phyloP scores from a whole-genome alignment of 495 filamentous ascomycete genomes.

The Penicillium alfredii region DNA sequence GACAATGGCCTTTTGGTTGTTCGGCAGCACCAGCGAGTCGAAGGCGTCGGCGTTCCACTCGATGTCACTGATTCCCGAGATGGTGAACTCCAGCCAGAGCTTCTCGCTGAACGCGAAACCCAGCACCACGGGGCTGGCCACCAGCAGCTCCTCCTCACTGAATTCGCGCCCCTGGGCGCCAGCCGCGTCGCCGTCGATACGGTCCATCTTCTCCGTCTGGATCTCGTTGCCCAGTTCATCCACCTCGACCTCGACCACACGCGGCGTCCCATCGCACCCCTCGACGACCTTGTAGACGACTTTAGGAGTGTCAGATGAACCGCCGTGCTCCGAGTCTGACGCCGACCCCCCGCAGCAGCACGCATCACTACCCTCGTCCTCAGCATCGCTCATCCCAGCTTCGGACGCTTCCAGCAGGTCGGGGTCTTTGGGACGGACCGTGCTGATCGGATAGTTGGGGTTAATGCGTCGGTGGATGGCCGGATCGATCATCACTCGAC shows the following conservation, averaged over 20 bases:
- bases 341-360: constrained; percentile 45
- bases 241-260: constrained; percentile 55
- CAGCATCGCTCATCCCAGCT: constrained; percentile 32
- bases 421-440: constrained; percentile 68
- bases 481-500: constrained; percentile 87
- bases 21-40: constrained; percentile 66
- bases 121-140: constrained; percentile 85
- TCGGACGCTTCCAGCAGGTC: constrained; percentile 58
- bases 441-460: constrained; percentile 80
- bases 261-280: constrained; percentile 55
- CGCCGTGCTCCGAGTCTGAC: constrained; percentile 42
- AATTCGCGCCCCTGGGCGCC: constrained; percentile 50
- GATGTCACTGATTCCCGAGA: constrained; percentile 77
- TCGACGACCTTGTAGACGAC: constrained; percentile 61
- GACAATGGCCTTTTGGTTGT: constrained; percentile 74
- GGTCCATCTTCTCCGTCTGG: constrained; percentile 58
- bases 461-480: constrained; percentile 81
- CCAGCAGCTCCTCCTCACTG: constrained; percentile 78
- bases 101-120: constrained; percentile 92
- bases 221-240: constrained; percentile 59
- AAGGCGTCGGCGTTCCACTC: constrained; percentile 80
- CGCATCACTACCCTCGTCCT: constrained; percentile 38
- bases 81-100: constrained; percentile 84
- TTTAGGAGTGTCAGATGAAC: constrained; percentile 48
- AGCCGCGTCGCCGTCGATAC: constrained; percentile 39